phyloP scores from a whole-genome alignment of 2,329 filamentous ascomycete genomes.

The Aplosporella prunicola region DNA sequence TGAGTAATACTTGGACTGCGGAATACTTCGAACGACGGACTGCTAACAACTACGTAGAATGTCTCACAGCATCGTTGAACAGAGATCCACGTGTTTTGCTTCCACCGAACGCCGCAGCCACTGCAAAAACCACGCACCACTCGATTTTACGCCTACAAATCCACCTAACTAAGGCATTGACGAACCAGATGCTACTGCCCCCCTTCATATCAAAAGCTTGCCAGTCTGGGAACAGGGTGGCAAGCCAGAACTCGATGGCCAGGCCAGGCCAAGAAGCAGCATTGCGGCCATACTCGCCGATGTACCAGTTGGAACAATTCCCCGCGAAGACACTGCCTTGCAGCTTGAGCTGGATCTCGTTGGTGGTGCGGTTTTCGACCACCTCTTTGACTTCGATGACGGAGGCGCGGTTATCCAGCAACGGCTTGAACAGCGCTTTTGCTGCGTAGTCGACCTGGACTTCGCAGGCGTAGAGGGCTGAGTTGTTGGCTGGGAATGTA shows the following conservation, averaged over 20 bases:
- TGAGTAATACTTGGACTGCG: no score
- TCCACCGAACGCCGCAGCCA: no score
- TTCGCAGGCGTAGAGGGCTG: constrained; percentile 23
- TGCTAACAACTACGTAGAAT: no score
- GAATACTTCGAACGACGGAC: no score
- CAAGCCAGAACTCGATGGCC: constrained; percentile 23
- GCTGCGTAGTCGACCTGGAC: constrained; percentile 23
- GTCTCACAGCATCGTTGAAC: no score
- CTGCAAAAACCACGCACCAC: no score
- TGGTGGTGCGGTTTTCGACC: constrained; percentile 24
- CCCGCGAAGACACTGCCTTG: constrained; percentile 27
- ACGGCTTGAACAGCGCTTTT: constrained; percentile 21
- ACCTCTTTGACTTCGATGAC: constrained; percentile 29
- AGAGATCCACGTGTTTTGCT: no score
- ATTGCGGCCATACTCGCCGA: constrained; percentile 30
- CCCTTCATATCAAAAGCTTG: constrained; percentile 10
- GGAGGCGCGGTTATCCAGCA: constrained; percentile 24
- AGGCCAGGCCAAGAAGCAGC: constrained; percentile 29
- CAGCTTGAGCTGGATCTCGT: constrained; percentile 24
- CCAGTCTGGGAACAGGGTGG: constrained; percentile 18
- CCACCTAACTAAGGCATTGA: constrained; percentile 6
- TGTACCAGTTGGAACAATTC: constrained; percentile 37
- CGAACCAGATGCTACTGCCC: constrained; percentile 11
- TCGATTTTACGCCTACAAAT: no score
- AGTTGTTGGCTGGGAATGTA: constrained; percentile 26